phyloP scores from a whole-genome alignment of 108 stramenopile species.

The Conticribra weissflogii region DNA sequence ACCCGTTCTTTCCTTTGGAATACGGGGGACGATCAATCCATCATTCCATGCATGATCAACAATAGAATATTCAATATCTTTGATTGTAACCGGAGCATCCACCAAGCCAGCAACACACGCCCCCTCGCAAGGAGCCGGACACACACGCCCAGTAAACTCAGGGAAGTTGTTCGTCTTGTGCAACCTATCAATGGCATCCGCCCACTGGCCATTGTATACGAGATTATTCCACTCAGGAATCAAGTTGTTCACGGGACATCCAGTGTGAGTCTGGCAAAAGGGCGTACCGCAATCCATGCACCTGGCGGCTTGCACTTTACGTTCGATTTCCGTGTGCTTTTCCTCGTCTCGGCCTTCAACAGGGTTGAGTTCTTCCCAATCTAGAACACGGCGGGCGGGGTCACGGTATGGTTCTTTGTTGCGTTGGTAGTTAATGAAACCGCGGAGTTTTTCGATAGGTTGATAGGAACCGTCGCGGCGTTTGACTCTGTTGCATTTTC shows the following conservation, averaged over 20 bases:
- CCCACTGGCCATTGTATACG: conserved; percentile 95
- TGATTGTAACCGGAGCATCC: conserved; percentile 95
- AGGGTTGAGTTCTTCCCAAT: conserved; percentile 97
- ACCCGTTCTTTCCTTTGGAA: conserved; percentile 89
- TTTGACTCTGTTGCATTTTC: conserved; percentile 67
- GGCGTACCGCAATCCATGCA: conserved; percentile 99
- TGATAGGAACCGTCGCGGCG: conserved; percentile 89
- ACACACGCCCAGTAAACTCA: conserved; percentile 98
- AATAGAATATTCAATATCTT: conserved; percentile 97
- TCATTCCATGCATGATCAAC: conserved; percentile 95
- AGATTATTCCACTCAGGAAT: conserved; percentile 99
- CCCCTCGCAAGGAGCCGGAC: conserved; percentile 98
- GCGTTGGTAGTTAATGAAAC: conserved; percentile 95
- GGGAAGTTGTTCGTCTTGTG: conserved; percentile 99
- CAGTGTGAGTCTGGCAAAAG: conserved; percentile 97
- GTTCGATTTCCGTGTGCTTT: conserved; percentile 86
- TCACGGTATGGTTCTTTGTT: conserved; percentile 96
- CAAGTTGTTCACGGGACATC: conserved; percentile 96
- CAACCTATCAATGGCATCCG: conserved; percentile 91
- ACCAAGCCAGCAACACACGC: conserved; percentile 96
- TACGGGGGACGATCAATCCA: conserved; percentile 90
- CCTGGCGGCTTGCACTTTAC: conserved; percentile 92
- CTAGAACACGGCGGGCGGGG: conserved; percentile 87
- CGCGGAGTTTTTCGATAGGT: conserved; percentile 90
- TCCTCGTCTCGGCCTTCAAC: conserved; percentile 66